Evolutionary conservation across 2,329 filamentous ascomycete genomes (phyloP).

Genomic region (Fusarium ambrosium): DNA sequence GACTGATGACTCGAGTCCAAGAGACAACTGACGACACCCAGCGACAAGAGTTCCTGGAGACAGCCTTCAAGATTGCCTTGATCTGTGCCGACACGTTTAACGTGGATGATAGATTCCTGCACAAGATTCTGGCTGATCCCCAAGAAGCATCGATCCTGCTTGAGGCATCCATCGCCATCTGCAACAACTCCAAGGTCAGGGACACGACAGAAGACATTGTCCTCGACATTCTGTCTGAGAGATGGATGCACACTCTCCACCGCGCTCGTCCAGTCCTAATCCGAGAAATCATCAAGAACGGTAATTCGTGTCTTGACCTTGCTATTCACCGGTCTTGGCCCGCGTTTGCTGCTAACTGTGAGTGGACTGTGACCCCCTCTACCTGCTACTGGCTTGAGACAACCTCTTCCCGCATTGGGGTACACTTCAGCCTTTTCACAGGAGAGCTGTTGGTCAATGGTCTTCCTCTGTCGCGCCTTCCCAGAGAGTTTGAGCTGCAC

Average conservation of each 20-base stretch:
- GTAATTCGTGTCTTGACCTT: constrained; percentile 19
- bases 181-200: constrained; percentile 9
- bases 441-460: constrained; percentile 30
- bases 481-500: constrained; percentile 12
- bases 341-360: not conserved
- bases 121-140: not conserved
- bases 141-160: constrained; percentile 28
- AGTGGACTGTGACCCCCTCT: constrained; percentile 8
- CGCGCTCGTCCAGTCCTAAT: constrained; percentile 1
- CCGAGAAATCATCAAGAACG: rapidly evolving
- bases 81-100: constrained; percentile 37
- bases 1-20: constrained; percentile 6
- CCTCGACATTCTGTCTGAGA: constrained; percentile 11
- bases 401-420: not conserved
- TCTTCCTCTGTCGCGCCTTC: constrained; percentile 21
- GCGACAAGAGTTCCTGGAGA: constrained; percentile 18
- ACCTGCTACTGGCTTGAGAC: constrained; percentile 34
- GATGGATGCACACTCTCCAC: constrained; percentile 26
- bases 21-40: constrained; percentile 11
- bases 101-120: constrained; percentile 4
- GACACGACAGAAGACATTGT: not conserved
- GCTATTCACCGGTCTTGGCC: constrained; percentile 37
- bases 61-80: constrained; percentile 10
- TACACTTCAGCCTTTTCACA: constrained; percentile 29
- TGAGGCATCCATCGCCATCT: constrained; percentile 22